Evolutionary conservation across 192 early-diverging fungal species (phyloP).

Genomic region (Coemansia sp.): DNA sequence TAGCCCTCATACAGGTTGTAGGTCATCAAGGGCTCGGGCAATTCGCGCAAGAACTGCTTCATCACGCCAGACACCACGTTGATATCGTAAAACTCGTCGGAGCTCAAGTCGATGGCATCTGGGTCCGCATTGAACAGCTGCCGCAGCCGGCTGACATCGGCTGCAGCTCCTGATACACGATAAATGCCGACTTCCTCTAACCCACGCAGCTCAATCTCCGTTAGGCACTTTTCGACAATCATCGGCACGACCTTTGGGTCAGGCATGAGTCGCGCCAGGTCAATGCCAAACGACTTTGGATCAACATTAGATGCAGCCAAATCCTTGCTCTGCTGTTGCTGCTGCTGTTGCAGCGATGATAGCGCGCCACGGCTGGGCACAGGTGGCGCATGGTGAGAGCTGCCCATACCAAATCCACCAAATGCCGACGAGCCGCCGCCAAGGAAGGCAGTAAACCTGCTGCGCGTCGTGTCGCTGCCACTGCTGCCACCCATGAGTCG

Average conservation of each 20-base stretch:
- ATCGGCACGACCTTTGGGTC: conserved; percentile 60
- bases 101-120: conserved; percentile 60
- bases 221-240: conserved; percentile 71
- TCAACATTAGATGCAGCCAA: conserved; percentile 27
- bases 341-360: conserved; percentile 19
- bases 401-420: conserved; percentile 30
- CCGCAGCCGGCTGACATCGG: conserved; percentile 64
- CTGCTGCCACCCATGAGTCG: conserved; percentile 3
- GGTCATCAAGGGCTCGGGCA: conserved; percentile 93
- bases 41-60: conserved; percentile 92
- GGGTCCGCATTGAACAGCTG: conserved; percentile 65
- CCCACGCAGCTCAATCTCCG: conserved; percentile 72
- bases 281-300: conserved; percentile 66
- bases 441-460: conserved; percentile 53
- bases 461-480: conserved; percentile 46
- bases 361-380: conserved; percentile 36
- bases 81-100: conserved; percentile 70
- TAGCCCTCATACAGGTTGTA: conserved; percentile 81
- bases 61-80: conserved; percentile 85
- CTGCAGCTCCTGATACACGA: conserved; percentile 68
- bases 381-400: conserved; percentile 22
- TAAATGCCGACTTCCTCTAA: conserved; percentile 78
- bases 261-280: conserved; percentile 62
- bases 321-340: conserved; percentile 13
- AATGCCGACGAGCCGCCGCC: conserved; percentile 46